phyloP scores from a whole-genome alignment of 148 eudicot genomes.

The Suaeda aralocaspica region DNA sequence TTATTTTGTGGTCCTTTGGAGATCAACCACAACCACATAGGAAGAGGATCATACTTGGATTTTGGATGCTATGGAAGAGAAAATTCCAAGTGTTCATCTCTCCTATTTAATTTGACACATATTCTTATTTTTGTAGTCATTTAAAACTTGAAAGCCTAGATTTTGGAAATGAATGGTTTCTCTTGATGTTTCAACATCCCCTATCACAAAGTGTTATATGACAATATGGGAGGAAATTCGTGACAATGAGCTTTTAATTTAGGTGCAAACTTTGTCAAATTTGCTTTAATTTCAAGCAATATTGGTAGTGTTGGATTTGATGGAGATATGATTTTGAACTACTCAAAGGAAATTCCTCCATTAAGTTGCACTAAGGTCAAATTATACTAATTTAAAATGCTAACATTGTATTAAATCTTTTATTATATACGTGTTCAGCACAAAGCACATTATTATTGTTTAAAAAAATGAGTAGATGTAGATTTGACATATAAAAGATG shows the following conservation, averaged over 20 bases:
- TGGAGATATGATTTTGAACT: no score
- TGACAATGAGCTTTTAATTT: not conserved
- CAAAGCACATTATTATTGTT: no score
- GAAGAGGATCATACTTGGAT: slow-evolving; percentile 7
- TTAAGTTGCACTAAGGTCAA: no score
- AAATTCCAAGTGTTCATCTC: slow-evolving; percentile 18
- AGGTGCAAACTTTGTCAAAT: slow-evolving; percentile 2
- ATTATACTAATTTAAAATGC: no score
- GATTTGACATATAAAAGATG: no score
- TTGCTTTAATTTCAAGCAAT: no score
- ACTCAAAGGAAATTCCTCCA: no score
- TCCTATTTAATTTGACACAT: not conserved
- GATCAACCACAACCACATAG: slow-evolving; percentile 22
- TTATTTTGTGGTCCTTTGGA: slow-evolving; percentile 25
- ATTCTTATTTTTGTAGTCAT: not conserved
- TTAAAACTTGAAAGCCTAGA: slow-evolving; percentile 1
- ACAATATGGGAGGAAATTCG: not conserved
- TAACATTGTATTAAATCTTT: no score
- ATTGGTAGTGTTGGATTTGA: no score
- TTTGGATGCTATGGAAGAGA: slow-evolving; percentile 23
- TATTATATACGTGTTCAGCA: no score
- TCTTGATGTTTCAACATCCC: slow-evolving; percentile 10
- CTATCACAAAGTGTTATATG: not conserved
- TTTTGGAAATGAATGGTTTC: slow-evolving; percentile 8
- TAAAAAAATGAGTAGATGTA: no score